Evolutionary conservation across 169 alveolate genomes (phyloP), one percentile per base, ranked within the genome.

Genomic region (Perkinsus chesapeaki): DNA sequence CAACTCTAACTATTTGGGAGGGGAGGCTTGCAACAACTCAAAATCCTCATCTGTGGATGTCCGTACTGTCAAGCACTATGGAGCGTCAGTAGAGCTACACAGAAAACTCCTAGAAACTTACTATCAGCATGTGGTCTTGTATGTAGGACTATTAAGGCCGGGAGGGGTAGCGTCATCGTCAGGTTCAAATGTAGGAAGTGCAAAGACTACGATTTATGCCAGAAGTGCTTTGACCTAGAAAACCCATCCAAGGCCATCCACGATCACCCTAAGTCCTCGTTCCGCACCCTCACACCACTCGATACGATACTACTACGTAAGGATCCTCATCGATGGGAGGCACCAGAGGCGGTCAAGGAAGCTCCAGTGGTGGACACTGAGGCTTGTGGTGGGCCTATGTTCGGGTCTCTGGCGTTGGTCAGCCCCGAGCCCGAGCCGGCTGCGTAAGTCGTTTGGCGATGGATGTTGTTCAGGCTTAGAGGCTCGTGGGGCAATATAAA

Each of bases 121-220:
- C n/a, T n/a, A n/a, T n/a, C n/a, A n/a, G n/a, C n/a, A n/a, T n/a
- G n/a, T n/a, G n/a, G n/a, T n/a, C n/a, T n/a, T n/a, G n/a, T n/a
- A n/a, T n/a, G n/a, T n/a, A n/a, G n/a, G n/a, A n/a, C n/a, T n/a
- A n/a, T n/a, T n/a, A n/a, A n/a, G n/a, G n/a, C n/a, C n/a, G n/a
- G n/a, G n/a, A n/a, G n/a, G n/a, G n/a, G n/a, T n/a, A n/a, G n/a
- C n/a, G n/a, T n/a, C n/a, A n/a, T 7, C 27, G 47, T 95, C 1
- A 94, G 98, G 94, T 97, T 95, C 95, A 97, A 95, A 93, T 97
- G 98, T 73, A 91, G 95, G 12, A 94, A 94, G 34, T 97, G 98
- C 91, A 39, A 92, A 0, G 95, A 97, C 94, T 97, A 93, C 73
- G 97, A 97, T 92, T 93, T 93, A 60, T 97, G 98, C 82, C 96